Base-by-base conservation (phyloP, 768 basidiomycete species). In the Lactarius pseudohatsudake region DNA sequence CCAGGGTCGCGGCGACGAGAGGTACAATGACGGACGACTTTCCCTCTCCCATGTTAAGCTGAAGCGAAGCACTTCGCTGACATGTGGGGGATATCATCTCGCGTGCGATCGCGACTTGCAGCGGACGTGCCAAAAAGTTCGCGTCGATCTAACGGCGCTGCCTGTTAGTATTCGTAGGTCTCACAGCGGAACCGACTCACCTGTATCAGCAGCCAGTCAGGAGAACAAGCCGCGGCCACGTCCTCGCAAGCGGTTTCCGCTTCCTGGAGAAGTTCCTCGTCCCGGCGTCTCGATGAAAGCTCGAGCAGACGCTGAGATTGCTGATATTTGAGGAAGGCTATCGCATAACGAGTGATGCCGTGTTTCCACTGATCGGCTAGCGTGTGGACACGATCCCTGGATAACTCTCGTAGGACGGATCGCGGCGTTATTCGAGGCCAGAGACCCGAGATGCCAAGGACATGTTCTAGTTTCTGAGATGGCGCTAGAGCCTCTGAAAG, bases 101-200 rank as follows among this genome's bases (percentile, higher is more conserved):
- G 4, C 69, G 60, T 0, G 83, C 81, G 6, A 85, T 73, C 0
- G 71, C 60, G 0, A 73, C 72, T 64, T 86, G 85, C 13, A 84
- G 69, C 0, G 76, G 75, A 4, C 84, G 81, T 28, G 77, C 72
- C 11, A 79, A 65, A 47, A 86, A 78, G 59, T 84, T 75, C 4
- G 76, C 71, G 61, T 85, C 80, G 1, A 85, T 76, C 84, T 84
- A 56, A 47, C 45, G 9, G n/a, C 4, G 22, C 10, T 13, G 0
- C 9, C 0, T 50, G 47, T 50, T 50, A 50, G 47, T 22, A 1
- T 22, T 10, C 13, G 47, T 50, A 22, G 22, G 0, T 0, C 3
- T 53, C 22, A 20, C 8, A 38, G 6, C 2, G 0, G 2, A 15
- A 22, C 5, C n/a, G 0, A 62, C 64, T 10, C n/a, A 68, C 64